Evolutionary conservation across 2,329 filamentous ascomycete genomes (phyloP).

Genomic region (Talaromyces marneffei): DNA sequence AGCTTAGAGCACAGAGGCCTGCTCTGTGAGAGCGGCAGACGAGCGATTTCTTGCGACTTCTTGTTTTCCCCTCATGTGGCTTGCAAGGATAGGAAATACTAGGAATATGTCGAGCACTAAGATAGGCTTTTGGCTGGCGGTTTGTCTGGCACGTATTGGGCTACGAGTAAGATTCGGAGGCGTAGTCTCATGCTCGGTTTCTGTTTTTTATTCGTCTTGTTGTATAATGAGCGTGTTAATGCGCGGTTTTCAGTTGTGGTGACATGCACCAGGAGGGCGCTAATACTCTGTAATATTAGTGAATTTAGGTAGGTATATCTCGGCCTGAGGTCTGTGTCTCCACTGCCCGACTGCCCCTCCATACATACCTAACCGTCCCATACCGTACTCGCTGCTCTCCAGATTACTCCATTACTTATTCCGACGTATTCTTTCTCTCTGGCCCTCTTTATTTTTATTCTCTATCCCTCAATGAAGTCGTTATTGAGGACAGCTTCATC

Average conservation of each 20-base stretch:
- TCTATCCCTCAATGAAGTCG: constrained; percentile 22
- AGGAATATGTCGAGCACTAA: neutral
- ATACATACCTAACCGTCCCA: neutral
- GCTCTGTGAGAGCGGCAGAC: constrained; percentile 21
- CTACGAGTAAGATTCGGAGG: neutral
- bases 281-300: too few species aligned
- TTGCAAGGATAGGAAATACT: neutral
- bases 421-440: neutral
- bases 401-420: neutral
- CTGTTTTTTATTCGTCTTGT: neutral
- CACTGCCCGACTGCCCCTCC: constrained; percentile 7
- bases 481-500: constrained; percentile 22
- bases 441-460: neutral
- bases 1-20: constrained; percentile 24
- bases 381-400: neutral
- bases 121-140: neutral
- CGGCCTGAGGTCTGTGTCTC: neutral
- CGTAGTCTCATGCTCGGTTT: neutral
- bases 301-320: too few species aligned
- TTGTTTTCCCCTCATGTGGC: neutral
- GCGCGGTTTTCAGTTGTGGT: neutral
- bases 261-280: too few species aligned
- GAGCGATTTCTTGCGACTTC: neutral
- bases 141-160: neutral
- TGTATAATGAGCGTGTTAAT: neutral